A percentile compares a stretch with the other conserved stretches of the same genome.
phyloP scores from a whole-genome alignment of 495 filamentous ascomycete genomes.

The Talaromyces nanjingensis region DNA sequence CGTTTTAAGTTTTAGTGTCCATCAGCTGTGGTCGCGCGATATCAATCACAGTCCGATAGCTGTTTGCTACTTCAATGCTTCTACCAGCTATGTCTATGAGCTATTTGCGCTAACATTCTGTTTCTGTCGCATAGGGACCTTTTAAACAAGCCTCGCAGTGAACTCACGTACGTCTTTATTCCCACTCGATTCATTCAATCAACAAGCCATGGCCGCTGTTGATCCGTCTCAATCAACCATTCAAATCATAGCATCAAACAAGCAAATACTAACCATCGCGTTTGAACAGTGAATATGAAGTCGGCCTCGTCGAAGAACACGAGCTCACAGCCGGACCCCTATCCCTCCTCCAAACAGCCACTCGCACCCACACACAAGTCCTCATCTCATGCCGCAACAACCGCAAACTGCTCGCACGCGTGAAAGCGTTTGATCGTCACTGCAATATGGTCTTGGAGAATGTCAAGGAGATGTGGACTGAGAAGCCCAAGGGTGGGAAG shows the following conservation, averaged over 20 bases:
- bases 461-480: constrained; percentile 99
- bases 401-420: constrained; percentile 71
- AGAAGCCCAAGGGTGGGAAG: constrained; percentile 84
- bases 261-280: constrained; percentile 15
- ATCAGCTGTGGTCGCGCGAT: neutral
- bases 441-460: constrained; percentile 98
- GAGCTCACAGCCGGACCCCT: constrained; percentile 83
- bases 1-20: constrained; percentile 10
- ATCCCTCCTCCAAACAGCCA: constrained; percentile 88
- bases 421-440: constrained; percentile 89
- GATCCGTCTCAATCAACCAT: neutral
- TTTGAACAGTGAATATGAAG: constrained; percentile 65
- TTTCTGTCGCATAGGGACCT: constrained; percentile 54
- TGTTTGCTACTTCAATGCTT: neutral
- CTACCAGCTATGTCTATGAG: constrained; percentile 15
- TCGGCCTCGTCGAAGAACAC: constrained; percentile 79
- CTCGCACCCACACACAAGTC: constrained; percentile 80
- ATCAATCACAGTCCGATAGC: constrained; percentile 12
- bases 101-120: constrained; percentile 19
- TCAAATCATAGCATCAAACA: constrained; percentile 13
- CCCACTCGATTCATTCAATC: neutral
- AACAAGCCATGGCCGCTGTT: neutral
- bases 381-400: constrained; percentile 87
- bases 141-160: constrained; percentile 68
- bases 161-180: constrained; percentile 62